Base-by-base conservation (phyloP, 768 basidiomycete genomes). In the Boletus edulis region DNA sequence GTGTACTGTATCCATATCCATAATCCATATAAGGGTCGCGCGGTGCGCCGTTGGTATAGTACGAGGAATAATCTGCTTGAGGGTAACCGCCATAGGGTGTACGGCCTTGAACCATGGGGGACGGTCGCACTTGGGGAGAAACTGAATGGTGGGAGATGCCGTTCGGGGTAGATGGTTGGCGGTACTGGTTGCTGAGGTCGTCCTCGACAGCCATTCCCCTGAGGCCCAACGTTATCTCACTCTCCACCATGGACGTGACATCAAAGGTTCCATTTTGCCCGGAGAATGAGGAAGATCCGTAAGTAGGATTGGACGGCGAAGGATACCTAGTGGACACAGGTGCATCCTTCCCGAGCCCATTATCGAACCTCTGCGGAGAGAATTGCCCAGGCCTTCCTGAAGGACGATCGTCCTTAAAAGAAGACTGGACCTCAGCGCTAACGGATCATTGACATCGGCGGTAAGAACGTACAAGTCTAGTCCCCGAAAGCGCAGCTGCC, bases 161-260 rank as follows among this genome's bases (percentile, higher is more conserved):
- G 56, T 68, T 67, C 8, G 55, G 60, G 45, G 63, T 52, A 27
- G 68, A 63, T 35, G 66, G 71, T 48, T 74, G 74, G 52, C 78
- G 78, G 54, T 75, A 75, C 56, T 74, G 74, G 38, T 62, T 60
- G 40, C 67, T 64, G 51, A 67, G 74, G 51, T 83, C 83, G 41
- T 84, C 83, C 61, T 81, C 83, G 18, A 83, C 81, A 8, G 69
- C 75, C 80, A 84, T 83, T 14, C 84, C 84, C 55, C 86, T 80
- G 46, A 88, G 69, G 5, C 82, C 77, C 32, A 81, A 67, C 14
- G 83, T 72, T 34, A 87, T 73, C 32, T 86, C 84, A 51, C 76
- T 78, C 46, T 81, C 83, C 17, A 75, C 78, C 43, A 72, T 63
- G 35, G 76, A 66, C 14, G 77, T 63, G 17, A 73, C 66, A 58